phyloP scores from a whole-genome alignment of 352 stramenopile species.

The Paralagenidium karlingii region DNA sequence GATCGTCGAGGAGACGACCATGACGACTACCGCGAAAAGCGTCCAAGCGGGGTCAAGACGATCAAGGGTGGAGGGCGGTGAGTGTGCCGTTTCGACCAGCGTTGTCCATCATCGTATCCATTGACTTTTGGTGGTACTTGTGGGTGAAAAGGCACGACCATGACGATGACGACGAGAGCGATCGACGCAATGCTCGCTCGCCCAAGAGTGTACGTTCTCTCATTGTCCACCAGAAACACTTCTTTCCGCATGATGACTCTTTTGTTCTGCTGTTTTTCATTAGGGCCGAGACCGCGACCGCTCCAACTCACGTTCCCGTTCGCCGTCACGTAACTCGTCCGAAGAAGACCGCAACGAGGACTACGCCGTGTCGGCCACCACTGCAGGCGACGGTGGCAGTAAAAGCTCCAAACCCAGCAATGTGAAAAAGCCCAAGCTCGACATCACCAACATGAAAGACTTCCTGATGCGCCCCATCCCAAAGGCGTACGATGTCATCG shows the following conservation, averaged over 20 bases:
- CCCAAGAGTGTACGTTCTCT: constrained; percentile 38
- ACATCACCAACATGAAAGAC: constrained; percentile 69
- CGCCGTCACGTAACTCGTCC: constrained; percentile 50
- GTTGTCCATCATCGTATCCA: too few relatives aligned
- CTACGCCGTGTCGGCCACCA: constrained; percentile 45
- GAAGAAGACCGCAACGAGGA: constrained; percentile 50
- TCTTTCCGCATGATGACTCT: constrained; percentile 16
- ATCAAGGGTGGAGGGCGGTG: too few relatives aligned
- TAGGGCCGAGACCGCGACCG: neutral
- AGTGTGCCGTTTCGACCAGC: too few relatives aligned
- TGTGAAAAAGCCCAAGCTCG: constrained; percentile 62
- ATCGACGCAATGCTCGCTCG: constrained; percentile 12
- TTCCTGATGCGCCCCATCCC: constrained; percentile 76
- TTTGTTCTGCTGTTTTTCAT: constrained; percentile 10
- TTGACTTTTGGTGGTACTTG: too few relatives aligned
- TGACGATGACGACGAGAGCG: constrained; percentile 41
- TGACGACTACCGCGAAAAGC: constrained; percentile 11
- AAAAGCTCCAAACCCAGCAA: constrained; percentile 7
- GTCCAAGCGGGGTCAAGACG: constrained; percentile 3
- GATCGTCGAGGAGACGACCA: too few relatives aligned
- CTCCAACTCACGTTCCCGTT: constrained; percentile 29
- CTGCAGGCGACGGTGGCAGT: constrained; percentile 17
- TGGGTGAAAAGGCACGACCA: too few relatives aligned
- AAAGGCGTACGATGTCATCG: constrained; percentile 81
- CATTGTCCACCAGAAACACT: constrained; percentile 2